Conservation (phyloP, 164 flowering plant genomes). For the Kalanchoe fedtschenkoi region DNA sequence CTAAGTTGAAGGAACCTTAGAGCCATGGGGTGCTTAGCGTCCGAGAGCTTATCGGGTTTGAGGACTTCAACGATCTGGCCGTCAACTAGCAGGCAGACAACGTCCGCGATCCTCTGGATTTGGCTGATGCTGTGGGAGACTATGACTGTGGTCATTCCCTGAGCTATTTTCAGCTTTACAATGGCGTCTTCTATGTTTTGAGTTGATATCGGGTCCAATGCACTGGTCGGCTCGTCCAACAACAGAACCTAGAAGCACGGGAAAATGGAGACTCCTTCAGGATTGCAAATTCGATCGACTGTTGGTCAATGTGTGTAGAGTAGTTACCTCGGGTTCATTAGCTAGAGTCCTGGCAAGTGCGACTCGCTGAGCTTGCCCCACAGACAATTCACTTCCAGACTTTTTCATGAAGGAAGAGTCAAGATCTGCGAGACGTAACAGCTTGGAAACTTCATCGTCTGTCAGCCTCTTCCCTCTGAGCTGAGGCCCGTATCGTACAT, state of each 20-base stretch:
- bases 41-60: conserved; percentile 22
- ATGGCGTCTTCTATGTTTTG: conserved; percentile 36
- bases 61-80: conserved; percentile 38
- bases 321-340: conserved; percentile 30
- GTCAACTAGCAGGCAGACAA: conserved; percentile 32
- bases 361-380: conserved; percentile 45
- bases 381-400: conserved; percentile 26
- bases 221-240: conserved; percentile 46
- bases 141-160: conserved; percentile 26
- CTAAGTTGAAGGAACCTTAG: conserved; percentile 36
- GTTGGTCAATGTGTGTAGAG: too few relatives aligned
- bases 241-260: conserved; percentile 22
- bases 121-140: conserved; percentile 46
- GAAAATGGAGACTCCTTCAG: too few relatives aligned
- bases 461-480: conserved; percentile 24
- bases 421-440: conserved; percentile 31
- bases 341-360: conserved; percentile 46
- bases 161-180: conserved; percentile 26
- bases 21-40: conserved; percentile 45
- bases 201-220: conserved; percentile 39
- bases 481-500: conserved; percentile 33
- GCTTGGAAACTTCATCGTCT: conserved; percentile 21
- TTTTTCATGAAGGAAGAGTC: conserved; percentile 22
- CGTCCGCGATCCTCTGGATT: conserved; percentile 35
- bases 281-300: too few relatives aligned